A percentile compares a stretch with the other conserved stretches of the same genome.
Conservation (phyloP, 202 grass and related monocot genomes). For the Dendrocalamus latiflorus region DNA sequence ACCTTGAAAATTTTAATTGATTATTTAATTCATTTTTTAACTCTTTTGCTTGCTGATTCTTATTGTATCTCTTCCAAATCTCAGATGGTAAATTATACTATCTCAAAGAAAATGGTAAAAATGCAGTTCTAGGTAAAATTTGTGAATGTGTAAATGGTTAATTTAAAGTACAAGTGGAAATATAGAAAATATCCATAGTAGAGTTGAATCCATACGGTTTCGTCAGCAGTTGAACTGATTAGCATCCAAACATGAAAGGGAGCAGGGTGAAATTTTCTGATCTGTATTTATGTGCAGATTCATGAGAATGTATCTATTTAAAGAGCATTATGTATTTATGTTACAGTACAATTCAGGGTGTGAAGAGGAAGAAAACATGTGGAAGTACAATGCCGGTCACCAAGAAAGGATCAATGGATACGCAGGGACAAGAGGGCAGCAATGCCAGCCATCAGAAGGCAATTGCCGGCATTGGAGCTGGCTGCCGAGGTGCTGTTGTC, state of each 20-base stretch:
- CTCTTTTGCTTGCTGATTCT: neutral
- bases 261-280: conserved; percentile 2
- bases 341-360: conserved; percentile 39
- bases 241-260: neutral
- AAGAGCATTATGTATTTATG: conserved; percentile 39
- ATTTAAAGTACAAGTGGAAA: neutral
- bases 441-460: conserved; percentile 25
- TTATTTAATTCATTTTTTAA: neutral
- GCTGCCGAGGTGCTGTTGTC: conserved; percentile 13
- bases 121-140: neutral
- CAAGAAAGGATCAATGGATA: conserved; percentile 22
- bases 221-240: neutral
- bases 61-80: neutral
- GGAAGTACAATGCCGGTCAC: conserved; percentile 6
- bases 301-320: conserved; percentile 31
- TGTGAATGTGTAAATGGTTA: neutral
- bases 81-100: neutral
- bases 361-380: conserved; percentile 6
- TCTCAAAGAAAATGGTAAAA: neutral
- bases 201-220: neutral
- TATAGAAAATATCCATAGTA: neutral
- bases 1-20: neutral
- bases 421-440: conserved; percentile 29
- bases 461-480: neutral
- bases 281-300: conserved; percentile 38